Evolutionary conservation across 805 yeast species (phyloP), one percentile per base, ranked within the genome.

Genomic region (Wickerhamiella kazuoi): DNA sequence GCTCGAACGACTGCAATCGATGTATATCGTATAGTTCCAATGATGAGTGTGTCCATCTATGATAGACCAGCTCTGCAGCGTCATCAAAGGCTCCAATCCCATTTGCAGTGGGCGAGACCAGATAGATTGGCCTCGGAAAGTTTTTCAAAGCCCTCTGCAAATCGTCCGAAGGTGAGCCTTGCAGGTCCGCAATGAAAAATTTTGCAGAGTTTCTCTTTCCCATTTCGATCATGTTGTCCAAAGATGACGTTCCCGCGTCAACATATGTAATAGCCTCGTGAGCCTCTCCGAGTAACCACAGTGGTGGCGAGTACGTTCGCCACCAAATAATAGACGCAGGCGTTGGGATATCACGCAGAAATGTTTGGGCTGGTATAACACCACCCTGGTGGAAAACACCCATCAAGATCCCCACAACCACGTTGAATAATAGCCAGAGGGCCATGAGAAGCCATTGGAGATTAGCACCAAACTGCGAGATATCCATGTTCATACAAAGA

Each of bases 241-340:
- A 3, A 13, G 24, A 16, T 19, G 36, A 37, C 9, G 26, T 41
- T 4, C 20, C 20, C 3, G 51, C 54, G 35, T 52, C 51, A 8
- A 45, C 38, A 35, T 49, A 44, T 11, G 41, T 40, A 1, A 57
- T 55, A 1, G 51, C 43, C 9, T 43, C 49, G 13, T 42, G 35
- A 7, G 48, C 52, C 19, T 48, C 44, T 4, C 65, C 68, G 49
- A 78, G 60, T 41, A 87, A 55, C 94, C 94, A 90, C 3, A 82
- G 69, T 3, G 98, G 97, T 0, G 97, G 96, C 3, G 82, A 71
- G 50, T 87, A 90, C 0, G 95, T 83, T 55, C 83, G 74, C 97
- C 97, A 87, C 83, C 93, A 87, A 4, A 87, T 51, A 0, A 72
- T 60, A 0, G 66, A 57, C 3, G 55, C 39, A 2, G 59, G 53